A percentile compares a stretch with the other conserved stretches of the same genome.
Evolutionary conservation across 2,329 filamentous ascomycete genomes (phyloP).

Genomic region (Aspergillus fischeri): DNA sequence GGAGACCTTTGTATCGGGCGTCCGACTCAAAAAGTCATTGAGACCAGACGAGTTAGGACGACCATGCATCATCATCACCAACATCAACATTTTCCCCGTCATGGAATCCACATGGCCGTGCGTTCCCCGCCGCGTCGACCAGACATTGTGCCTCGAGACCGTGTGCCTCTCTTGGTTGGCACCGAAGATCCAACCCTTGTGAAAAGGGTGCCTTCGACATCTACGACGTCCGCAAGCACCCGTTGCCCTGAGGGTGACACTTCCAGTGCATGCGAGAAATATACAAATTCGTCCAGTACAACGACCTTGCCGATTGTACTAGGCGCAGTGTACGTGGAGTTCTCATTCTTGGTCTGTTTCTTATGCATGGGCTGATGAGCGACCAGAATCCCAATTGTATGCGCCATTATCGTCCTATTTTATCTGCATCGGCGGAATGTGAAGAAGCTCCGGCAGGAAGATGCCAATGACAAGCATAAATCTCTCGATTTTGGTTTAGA

Average conservation of each 20-base stretch:
- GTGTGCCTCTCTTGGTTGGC: constrained; percentile 19
- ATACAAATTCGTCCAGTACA: constrained; percentile 48
- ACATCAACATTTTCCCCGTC: constrained; percentile 23
- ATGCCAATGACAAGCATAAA: constrained; percentile 79
- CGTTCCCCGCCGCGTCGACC: constrained; percentile 19
- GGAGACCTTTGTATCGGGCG: neutral
- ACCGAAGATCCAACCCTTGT: constrained; percentile 24
- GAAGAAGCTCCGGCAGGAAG: constrained; percentile 68
- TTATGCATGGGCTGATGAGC: constrained; percentile 18
- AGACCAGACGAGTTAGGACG: constrained; percentile 6
- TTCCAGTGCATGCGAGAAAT: constrained; percentile 54
- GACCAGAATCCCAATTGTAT: constrained; percentile 68
- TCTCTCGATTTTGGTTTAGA: constrained; percentile 90
- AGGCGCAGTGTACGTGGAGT: constrained; percentile 62
- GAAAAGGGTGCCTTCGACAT: constrained; percentile 21
- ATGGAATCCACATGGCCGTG: constrained; percentile 22
- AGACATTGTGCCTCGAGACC: constrained; percentile 24
- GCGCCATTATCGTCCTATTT: constrained; percentile 63
- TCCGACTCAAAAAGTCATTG: neutral
- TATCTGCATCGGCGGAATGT: constrained; percentile 76
- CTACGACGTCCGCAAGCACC: constrained; percentile 10
- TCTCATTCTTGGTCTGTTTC: neutral
- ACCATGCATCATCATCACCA: constrained; percentile 20
- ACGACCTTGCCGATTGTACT: constrained; percentile 64
- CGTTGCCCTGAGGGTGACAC: constrained; percentile 22